These are phyloP conservation scores for Cryptosporidium sp. DNA, from an alignment of 169 alveolate species.

Conservation along the genomic window DNA sequence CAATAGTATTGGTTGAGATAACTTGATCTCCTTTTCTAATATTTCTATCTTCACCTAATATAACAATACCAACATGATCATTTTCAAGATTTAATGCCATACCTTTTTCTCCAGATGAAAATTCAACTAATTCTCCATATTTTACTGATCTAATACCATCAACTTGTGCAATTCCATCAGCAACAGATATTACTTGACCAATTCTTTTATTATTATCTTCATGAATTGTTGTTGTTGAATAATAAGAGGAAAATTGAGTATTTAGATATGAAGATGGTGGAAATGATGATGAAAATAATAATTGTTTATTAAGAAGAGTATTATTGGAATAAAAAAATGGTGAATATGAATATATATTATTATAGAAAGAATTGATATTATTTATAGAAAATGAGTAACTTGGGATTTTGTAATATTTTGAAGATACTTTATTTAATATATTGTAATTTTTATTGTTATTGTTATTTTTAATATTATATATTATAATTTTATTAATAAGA, in stretches of 20 bases:
- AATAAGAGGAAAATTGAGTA: not conserved
- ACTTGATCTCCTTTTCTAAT: conserved; percentile 96
- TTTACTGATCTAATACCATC: conserved; percentile 94
- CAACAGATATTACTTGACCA: conserved; percentile 96
- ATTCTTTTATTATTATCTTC: not conserved
- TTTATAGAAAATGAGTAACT: not conserved
- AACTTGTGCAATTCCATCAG: conserved; percentile 98
- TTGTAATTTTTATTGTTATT: too few relatives aligned
- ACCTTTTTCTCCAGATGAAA: conserved; percentile 92
- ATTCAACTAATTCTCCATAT: conserved; percentile 97
- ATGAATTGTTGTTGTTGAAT: not conserved
- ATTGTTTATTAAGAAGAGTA: too few relatives aligned
- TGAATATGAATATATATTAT: too few relatives aligned
- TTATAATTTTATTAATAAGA: not conserved
- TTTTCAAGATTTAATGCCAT: conserved; percentile 98
- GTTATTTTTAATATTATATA: too few relatives aligned
- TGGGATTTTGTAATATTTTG: not conserved
- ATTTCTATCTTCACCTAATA: conserved; percentile 96
- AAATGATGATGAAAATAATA: too few relatives aligned
- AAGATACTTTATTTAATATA: not conserved
- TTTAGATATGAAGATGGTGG: too few relatives aligned
- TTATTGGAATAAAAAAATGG: not conserved
- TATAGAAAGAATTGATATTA: not conserved
- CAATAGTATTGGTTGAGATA: conserved; percentile 94
- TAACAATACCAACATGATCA: conserved; percentile 97